Base-by-base conservation (phyloP, 225 moss, liverwort and hornwort genomes). In the Neckera pumila region DNA sequence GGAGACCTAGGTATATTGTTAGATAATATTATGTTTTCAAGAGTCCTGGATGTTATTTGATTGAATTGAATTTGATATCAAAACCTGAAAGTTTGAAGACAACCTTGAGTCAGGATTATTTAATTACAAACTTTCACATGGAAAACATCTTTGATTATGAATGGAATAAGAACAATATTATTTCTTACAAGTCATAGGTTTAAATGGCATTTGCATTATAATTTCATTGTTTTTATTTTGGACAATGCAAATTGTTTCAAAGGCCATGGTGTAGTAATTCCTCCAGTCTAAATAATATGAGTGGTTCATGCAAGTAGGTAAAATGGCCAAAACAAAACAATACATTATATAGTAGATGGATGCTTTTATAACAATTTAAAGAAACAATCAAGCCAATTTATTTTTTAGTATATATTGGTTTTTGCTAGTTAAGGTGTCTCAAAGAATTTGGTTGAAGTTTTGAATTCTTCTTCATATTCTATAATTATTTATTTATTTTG, bases 1-100 rank as follows among this genome's bases (percentile, higher is more conserved):
- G 4, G 22, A 23, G 7, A 38, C 12, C 38, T 1, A 1, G 0
- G 1, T 22, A 69, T 19, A 69, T 12, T 69, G 0, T 69, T 69
- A 38, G 38, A 38, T 22, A 20, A 23, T 38, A 2, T 12, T 12
- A 12, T 23, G 2, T 69, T 69, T 63, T 69, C 1, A 0, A 69
- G 7, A 69, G 22, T 4, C 38, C 12, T n/a, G n/a, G n/a, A n/a
- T n/a, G n/a, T n/a, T 69, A 22, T 22, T 38, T 38, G 22, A 69
- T 69, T 12, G 12, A 38, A 2, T 7, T 38, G 4, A 69, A 69
- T 2, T n/a, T 69, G 22, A 69, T n/a, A n/a, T 22, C 7, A n/a
- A 69, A 69, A 22, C 4, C 22, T 38, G 2, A 12, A n/a, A 38
- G 4, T 38, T 69, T 38, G 19, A 63, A 3, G n/a, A n/a, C n/a